Percentiles rank a stretch among this genome's conserved stretches.
phyloP scores from a whole-genome alignment of 306 rosid species.

The Rosa persica region DNA sequence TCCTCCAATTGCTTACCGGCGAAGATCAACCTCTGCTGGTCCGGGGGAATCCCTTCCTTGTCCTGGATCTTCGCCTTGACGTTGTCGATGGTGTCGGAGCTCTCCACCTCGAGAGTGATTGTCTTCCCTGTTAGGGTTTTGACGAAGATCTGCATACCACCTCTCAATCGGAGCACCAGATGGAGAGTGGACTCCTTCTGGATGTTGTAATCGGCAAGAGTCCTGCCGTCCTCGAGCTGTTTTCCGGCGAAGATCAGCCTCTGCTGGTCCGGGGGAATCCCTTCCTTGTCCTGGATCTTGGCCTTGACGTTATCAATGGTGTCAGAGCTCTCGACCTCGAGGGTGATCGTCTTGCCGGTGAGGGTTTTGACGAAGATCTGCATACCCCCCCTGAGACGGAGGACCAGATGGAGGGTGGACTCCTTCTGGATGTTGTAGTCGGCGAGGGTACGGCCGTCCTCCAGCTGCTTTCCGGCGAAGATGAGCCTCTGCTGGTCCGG shows the following conservation, averaged over 20 bases:
- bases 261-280: conserved; percentile 41
- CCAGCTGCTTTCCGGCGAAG: conserved; percentile 45
- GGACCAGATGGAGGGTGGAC: conserved; percentile 45
- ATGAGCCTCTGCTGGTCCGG: conserved; percentile 41
- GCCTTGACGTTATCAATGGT: conserved; percentile 50
- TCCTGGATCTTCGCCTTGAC: conserved; percentile 51
- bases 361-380: conserved; percentile 49
- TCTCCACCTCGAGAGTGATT: conserved; percentile 42
- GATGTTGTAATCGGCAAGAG: conserved; percentile 43
- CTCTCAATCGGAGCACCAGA: conserved; percentile 28
- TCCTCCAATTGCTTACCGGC: conserved; percentile 45
- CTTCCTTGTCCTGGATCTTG: conserved; percentile 46
- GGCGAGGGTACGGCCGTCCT: conserved; percentile 42
- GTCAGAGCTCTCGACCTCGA: conserved; percentile 49
- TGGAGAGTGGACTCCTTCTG: conserved; percentile 46
- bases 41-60: conserved; percentile 46
- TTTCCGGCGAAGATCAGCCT: conserved; percentile 39
- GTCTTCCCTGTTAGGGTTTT: conserved; percentile 44
- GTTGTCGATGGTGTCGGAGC: conserved; percentile 43
- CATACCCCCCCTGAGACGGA: conserved; percentile 45
- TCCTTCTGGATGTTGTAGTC: conserved; percentile 52
- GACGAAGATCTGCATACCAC: conserved; percentile 45
- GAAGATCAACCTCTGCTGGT: conserved; percentile 43
- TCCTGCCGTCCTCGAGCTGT: conserved; percentile 40
- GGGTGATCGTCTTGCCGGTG: conserved; percentile 35